Evolutionary conservation across 345 rosid species (phyloP), one percentile per base, ranked within the genome.

Genomic region (Eucalyptus cloeziana): DNA sequence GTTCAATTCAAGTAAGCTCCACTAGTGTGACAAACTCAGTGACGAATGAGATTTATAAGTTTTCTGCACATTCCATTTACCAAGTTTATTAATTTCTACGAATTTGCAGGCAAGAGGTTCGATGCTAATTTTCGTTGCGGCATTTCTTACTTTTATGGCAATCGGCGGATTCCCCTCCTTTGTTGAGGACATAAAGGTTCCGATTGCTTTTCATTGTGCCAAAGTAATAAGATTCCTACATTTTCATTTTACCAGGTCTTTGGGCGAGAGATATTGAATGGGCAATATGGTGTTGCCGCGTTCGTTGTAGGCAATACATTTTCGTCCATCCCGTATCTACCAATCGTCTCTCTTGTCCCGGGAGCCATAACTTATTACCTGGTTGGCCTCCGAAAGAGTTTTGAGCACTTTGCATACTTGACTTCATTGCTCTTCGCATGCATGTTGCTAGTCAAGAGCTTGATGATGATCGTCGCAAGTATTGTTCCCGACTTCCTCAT

Each of bases 131-230:
- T 95, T 93, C 33, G 86, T 94, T 25, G 87, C 95, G 44, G 52
- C 95, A 27, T 95, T 95, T 91, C 86, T 94, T 49, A 92, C 94
- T 13, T 93, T 93, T 88, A 93, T 94, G 96, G 86, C 94, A 37
- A 92, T 93, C 19, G 94, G 95, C 27, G 95, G 95, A 80, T 94
- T 93, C 88, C 95, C 95, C 62, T 94, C 95, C 60, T 94, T 94
- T 88, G 94, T 94, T 14, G 95, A 94, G 76, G 96, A 94, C 27
- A 92, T 94, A 93, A 94, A 94, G 94, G 94, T 93, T 15, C 79
- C 40, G 24, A 12, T 67, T 67, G 40, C 43, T 60, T 31, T n/a
- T 67, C 79, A 31, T 8, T 8, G 6, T 67, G n/a, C 43, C 40
- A 67, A 67, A 67, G 43, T 67, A 17, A 16, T 31, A 10, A 19